Percentiles rank a stretch among this genome's conserved stretches.
These are phyloP conservation scores for Phytopythium kandeliae DNA, from an alignment of 352 stramenopile species.

Conservation along the genomic window DNA sequence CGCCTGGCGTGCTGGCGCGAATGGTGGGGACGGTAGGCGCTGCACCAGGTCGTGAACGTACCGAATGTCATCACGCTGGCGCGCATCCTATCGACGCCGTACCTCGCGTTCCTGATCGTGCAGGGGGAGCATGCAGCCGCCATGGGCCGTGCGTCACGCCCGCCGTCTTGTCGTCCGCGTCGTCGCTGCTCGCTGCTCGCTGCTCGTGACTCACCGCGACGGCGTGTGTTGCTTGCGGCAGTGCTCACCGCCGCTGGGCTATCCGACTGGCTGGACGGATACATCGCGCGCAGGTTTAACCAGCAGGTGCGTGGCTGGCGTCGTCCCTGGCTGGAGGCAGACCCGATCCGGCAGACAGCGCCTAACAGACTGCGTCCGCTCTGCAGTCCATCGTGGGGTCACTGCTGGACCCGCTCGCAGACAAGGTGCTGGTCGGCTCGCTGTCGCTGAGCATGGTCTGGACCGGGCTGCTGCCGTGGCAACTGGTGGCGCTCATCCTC, in stretches of 20 bases:
- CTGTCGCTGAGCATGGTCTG: conserved; percentile 74
- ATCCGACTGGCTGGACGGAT: conserved; percentile 81
- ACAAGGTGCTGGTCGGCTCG: conserved; percentile 75
- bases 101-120: conserved; percentile 69
- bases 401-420: conserved; percentile 77
- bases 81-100: conserved; percentile 70
- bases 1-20: too few species aligned
- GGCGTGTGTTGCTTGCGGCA: conserved; percentile 14
- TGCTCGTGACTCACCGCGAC: too few species aligned
- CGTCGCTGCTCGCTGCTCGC: too few species aligned
- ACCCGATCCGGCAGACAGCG: too few species aligned
- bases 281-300: conserved; percentile 68
- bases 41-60: conserved; percentile 71
- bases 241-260: conserved; percentile 66
- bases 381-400: conserved; percentile 67
- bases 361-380: too few species aligned
- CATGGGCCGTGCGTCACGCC: conserved; percentile 45
- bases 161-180: background rate
- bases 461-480: conserved; percentile 55
- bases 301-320: conserved; percentile 44
- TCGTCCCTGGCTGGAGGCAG: too few species aligned
- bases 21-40: conserved; percentile 17
- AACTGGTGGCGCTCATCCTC: conserved; percentile 62
- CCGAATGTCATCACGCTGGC: conserved; percentile 79
- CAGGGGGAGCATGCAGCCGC: conserved; percentile 59